These are phyloP conservation scores for bread wheat (Triticum aestivum) DNA, from an alignment of 176 grass and related monocot genomes.

Conservation along the genomic window IWGSC_CS_RefSeq_v2.1 NC_057799.1:424767108-424767607, in stretches of 20 bases:
- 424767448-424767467: constrained; percentile 34
- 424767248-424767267: too few relatives aligned
- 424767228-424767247: too few relatives aligned
- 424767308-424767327: constrained; percentile 34
- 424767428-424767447: constrained; percentile 45
- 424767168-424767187: too few relatives aligned
- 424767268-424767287: too few relatives aligned
- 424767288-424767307: neutral
- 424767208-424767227: too few relatives aligned
- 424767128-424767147: too few relatives aligned
- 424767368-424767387: constrained; percentile 35
- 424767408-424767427: neutral
- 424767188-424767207: too few relatives aligned
- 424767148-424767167: too few relatives aligned
- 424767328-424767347: constrained; percentile 58
- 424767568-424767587: neutral
- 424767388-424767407: constrained; percentile 54
- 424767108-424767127: too few relatives aligned
- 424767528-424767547: neutral
- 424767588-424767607: constrained; percentile 42
- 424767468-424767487: constrained; percentile 7
- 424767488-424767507: constrained; percentile 11
- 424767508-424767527: constrained; percentile 26
- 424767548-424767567: neutral
- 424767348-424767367: constrained; percentile 5